Evolutionary conservation across 2,329 filamentous ascomycete genomes (phyloP).

Genomic region (Fonsecaea pedrosoi): DNA sequence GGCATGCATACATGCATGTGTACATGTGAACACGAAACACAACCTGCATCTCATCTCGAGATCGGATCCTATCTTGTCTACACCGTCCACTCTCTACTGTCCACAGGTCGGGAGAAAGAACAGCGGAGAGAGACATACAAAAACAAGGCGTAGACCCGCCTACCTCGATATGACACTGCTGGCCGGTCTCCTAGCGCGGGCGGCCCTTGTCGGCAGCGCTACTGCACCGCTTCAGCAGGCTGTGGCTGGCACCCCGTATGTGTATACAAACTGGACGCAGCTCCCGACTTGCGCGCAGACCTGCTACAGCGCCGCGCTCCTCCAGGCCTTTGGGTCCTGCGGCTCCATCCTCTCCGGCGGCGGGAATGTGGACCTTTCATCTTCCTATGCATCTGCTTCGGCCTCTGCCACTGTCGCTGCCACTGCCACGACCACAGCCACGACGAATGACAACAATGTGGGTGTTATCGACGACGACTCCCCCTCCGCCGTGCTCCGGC

Average conservation of each 20-base stretch:
- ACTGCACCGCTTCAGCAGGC: background rate
- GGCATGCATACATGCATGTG: no score
- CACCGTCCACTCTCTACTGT: no score
- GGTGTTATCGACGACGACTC: background rate
- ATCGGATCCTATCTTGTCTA: no score
- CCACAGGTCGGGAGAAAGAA: no score
- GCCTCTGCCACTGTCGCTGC: background rate
- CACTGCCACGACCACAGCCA: background rate
- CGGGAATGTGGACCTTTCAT: background rate
- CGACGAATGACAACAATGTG: background rate
- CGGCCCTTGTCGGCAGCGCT: no score
- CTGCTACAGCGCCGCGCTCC: background rate
- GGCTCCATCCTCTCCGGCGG: background rate
- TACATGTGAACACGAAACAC: no score
- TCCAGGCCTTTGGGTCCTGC: background rate
- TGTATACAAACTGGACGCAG: slow-evolving; percentile 1
- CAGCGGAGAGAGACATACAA: no score
- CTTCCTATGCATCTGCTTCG: no score
- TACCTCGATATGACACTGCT: no score
- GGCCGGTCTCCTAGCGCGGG: no score
- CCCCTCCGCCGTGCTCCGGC: background rate
- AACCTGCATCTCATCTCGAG: no score
- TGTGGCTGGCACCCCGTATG: background rate
- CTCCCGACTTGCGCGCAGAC: background rate
- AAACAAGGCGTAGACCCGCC: no score